Base-by-base conservation (phyloP, 306 rosid species). In the Medicago ruthenica region DNA sequence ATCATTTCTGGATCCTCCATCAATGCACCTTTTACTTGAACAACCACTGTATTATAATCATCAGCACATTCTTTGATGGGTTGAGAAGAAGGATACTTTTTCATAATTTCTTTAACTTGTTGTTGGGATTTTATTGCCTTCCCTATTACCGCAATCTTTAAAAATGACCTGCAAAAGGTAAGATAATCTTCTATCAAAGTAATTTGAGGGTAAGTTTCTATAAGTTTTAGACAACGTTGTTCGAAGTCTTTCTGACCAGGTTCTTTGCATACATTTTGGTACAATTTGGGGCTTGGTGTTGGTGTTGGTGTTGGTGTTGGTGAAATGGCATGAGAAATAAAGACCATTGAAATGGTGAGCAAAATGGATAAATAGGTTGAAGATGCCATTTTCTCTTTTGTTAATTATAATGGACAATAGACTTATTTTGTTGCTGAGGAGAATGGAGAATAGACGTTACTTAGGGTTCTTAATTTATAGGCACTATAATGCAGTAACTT, bases 1-100 rank as follows among this genome's bases (percentile, higher is more conserved):
- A 37, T 18, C 8, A 0, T 2, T 15, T 0, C 0, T 0, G 73
- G n/a, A 1, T 4, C 8, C 1, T 8, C 34, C 10, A 0, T 10
- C 62, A 55, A 20, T 6, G 13, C 14, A 55, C 0, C 8, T 1
- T 9, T 1, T 11, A 55, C 10, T 15, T 20, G 3, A 0, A 0
- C 0, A 20, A 20, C 15, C 41, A 48, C 3, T 0, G 0, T 1
- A 4, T 24, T 4, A 10, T 68, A 68, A 4, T 15, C 0, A 1
- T 40, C 8, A 24, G 37, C 71, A 41, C 54, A 66, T 12, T 9
- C 9, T 12, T 20, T 66, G 37, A 66, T 17, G 16, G 71, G 7
- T 18, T 42, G 1, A 42, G 54, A 66, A 13, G 74, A 69, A 24
- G 74, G 60, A 57, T 47, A 45, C 4, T 47, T 69, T 4, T 8